phyloP scores from a whole-genome alignment of 2,329 filamentous ascomycete species.

The Cadophora gregata region DNA sequence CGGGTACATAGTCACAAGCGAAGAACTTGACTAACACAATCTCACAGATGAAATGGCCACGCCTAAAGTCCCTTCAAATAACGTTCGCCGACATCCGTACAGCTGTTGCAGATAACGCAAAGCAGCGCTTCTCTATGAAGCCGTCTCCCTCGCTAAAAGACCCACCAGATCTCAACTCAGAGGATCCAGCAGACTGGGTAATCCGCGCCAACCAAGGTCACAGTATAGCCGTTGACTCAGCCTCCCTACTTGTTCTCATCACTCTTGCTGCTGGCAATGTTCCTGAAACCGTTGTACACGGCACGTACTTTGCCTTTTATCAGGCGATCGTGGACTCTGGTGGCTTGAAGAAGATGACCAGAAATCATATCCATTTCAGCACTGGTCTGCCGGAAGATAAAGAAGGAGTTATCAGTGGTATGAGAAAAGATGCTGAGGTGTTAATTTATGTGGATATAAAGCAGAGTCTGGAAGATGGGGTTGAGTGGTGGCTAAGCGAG shows the following conservation, averaged over 20 bases:
- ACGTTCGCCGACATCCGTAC: constrained; percentile 75
- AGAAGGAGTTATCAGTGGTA: constrained; percentile 72
- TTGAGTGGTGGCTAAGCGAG: constrained; percentile 79
- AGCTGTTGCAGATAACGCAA: constrained; percentile 78
- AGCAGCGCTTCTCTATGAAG: constrained; percentile 87
- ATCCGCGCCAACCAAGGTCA: constrained; percentile 98
- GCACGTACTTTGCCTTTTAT: constrained; percentile 87
- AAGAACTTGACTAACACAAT: constrained; percentile 8
- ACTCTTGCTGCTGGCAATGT: constrained; percentile 62
- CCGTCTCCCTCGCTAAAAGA: constrained; percentile 49
- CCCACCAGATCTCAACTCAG: constrained; percentile 39
- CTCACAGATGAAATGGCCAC: constrained; percentile 44
- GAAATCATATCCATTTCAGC: constrained; percentile 92
- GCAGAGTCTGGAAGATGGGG: constrained; percentile 65
- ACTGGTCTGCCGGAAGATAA: constrained; percentile 64
- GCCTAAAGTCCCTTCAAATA: constrained; percentile 71
- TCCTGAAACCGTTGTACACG: constrained; percentile 77
- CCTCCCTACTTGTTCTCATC: constrained; percentile 72
- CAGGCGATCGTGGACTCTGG: constrained; percentile 74
- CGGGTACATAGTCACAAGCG: not conserved
- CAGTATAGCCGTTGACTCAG: constrained; percentile 77
- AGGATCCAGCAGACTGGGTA: constrained; percentile 71
- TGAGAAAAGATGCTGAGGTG: constrained; percentile 78
- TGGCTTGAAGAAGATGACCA: constrained; percentile 78
- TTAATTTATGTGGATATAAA: constrained; percentile 78